Evolutionary conservation across 108 stramenopile genomes (phyloP).

Genomic region (Halocafeteria seosinensis): DNA sequence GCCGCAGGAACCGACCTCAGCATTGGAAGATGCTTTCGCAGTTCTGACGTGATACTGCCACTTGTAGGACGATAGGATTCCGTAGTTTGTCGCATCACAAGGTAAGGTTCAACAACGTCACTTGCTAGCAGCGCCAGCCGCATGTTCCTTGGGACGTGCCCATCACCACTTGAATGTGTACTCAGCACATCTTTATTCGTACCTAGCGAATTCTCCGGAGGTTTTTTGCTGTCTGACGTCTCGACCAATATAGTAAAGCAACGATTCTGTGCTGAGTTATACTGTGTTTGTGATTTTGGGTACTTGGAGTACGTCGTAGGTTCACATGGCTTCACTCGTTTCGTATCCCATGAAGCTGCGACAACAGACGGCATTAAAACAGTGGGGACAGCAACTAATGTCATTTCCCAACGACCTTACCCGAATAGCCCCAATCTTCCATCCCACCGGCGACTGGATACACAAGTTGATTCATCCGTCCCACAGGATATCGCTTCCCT

Average conservation of each 20-base stretch:
- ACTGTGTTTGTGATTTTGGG: constrained; percentile 35
- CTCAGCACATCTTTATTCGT: constrained; percentile 33
- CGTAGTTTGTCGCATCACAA: no score
- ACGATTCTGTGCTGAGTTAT: constrained; percentile 39
- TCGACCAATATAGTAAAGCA: constrained; percentile 9
- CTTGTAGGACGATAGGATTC: no score
- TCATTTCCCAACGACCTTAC: no score
- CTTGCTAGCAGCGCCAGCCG: constrained; percentile 52
- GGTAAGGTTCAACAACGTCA: constrained; percentile 75
- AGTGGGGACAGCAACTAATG: no score
- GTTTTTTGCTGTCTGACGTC: constrained; percentile 10
- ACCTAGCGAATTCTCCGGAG: constrained; percentile 39
- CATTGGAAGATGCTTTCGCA: no score
- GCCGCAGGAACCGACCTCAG: no score
- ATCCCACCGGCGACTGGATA: constrained; percentile 78
- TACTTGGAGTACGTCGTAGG: constrained; percentile 49
- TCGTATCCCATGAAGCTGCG: constrained; percentile 70
- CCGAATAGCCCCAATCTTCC: constrained; percentile 87
- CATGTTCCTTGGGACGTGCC: constrained; percentile 66
- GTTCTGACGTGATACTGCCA: no score
- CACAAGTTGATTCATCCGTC: constrained; percentile 60
- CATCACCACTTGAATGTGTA: constrained; percentile 35
- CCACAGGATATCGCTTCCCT: constrained; percentile 25
- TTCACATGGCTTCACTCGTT: constrained; percentile 42
- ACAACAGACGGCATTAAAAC: no score